phyloP scores from a whole-genome alignment of 495 filamentous ascomycete species.

The Aspergillus mulundensis region DNA sequence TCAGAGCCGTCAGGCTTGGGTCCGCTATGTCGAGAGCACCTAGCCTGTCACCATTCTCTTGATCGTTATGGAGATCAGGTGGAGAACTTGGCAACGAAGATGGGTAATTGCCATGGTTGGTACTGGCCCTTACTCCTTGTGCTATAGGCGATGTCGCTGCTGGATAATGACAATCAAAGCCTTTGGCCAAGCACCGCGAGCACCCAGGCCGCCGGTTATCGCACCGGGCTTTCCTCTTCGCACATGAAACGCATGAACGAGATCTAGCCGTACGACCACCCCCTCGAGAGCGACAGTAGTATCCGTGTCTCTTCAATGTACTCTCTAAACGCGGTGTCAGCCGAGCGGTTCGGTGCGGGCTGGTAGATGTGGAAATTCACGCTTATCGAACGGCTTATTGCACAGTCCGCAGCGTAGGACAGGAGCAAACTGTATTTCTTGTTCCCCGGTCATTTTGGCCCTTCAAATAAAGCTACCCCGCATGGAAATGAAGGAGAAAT shows the following conservation, averaged over 20 bases:
- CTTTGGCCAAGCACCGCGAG: conserved; percentile 39
- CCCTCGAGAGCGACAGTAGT: conserved; percentile 3
- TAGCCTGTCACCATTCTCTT: neutral
- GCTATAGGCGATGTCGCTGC: conserved; percentile 1
- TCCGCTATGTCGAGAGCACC: neutral
- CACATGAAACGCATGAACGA: conserved; percentile 42
- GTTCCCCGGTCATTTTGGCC: neutral
- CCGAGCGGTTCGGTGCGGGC: neutral
- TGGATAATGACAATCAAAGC: conserved; percentile 36
- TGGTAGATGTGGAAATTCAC: neutral
- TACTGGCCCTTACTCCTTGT: neutral
- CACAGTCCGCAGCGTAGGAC: conserved; percentile 3
- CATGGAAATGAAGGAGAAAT: neutral
- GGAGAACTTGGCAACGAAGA: neutral
- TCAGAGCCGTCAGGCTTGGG: neutral
- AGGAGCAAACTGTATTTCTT: neutral
- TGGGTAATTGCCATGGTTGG: neutral
- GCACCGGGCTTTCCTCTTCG: conserved; percentile 36
- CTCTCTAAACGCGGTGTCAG: neutral
- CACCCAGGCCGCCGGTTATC: conserved; percentile 38
- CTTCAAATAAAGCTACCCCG: too few species aligned
- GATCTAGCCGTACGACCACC: conserved; percentile 11
- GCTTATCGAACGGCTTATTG: conserved; percentile 5
- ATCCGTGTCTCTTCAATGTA: neutral
- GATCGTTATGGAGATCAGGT: neutral